A percentile compares a stretch with the other conserved stretches of the same genome.
phyloP scores from a whole-genome alignment of 768 basidiomycete genomes.

The Lentinus tigrinus region DNA sequence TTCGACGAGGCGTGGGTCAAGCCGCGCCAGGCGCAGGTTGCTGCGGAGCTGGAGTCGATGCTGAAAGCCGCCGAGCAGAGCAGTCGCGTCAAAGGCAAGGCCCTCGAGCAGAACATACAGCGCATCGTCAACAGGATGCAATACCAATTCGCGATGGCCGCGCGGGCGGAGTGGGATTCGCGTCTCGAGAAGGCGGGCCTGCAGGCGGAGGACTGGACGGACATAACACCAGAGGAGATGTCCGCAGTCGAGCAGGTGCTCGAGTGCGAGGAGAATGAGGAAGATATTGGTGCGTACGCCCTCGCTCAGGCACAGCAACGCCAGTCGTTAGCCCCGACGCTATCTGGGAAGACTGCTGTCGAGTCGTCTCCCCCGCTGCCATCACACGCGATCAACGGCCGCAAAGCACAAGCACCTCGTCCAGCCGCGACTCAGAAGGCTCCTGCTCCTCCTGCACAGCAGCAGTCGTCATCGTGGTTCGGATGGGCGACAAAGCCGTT shows the following conservation, averaged over 20 bases:
- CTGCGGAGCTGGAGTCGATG: constrained; percentile 4
- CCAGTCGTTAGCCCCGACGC: not conserved
- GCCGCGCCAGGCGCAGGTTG: constrained; percentile 5
- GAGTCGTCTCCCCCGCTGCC: not conserved
- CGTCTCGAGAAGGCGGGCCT: constrained; percentile 11
- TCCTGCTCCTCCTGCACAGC: not conserved
- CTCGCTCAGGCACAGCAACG: not conserved
- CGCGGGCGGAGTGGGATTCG: constrained; percentile 14
- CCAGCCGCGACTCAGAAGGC: not conserved
- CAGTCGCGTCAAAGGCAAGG: constrained; percentile 5
- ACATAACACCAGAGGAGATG: constrained; percentile 17
- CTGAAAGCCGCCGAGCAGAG: constrained; percentile 5
- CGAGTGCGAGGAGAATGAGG: constrained; percentile 5
- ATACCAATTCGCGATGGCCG: constrained; percentile 11
- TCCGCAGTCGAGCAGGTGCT: constrained; percentile 13
- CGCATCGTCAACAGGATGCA: constrained; percentile 10
- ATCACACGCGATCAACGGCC: not conserved
- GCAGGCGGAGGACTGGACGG: constrained; percentile 17
- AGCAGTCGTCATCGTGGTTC: not conserved
- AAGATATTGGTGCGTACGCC: constrained; percentile 3
- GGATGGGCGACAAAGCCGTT: not conserved
- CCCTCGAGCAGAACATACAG: not conserved
- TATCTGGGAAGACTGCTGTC: not conserved
- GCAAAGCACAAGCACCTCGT: not conserved
- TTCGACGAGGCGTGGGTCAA: constrained; percentile 13